Percentiles rank a stretch among this genome's conserved stretches.
These are phyloP conservation scores for Trichoderma virens DNA, from an alignment of 495 filamentous ascomycete species.

Conservation along the genomic window DNA sequence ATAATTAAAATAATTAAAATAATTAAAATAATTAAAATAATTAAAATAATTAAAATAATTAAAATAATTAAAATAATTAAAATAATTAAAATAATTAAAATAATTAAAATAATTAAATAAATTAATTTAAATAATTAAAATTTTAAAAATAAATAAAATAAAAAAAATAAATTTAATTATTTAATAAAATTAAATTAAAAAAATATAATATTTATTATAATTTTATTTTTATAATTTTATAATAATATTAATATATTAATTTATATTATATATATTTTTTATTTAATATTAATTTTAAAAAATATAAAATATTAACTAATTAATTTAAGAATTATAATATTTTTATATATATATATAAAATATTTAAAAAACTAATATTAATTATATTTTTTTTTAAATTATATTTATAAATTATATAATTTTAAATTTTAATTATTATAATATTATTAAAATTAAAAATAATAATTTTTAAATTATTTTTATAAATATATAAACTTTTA, in stretches of 20 bases:
- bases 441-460: neutral
- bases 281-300: neutral
- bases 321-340: too few species aligned
- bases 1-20: too few species aligned
- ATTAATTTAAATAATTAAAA: too few species aligned
- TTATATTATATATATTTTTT: slow-evolving; percentile 9
- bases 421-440: neutral
- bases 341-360: neutral
- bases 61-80: too few species aligned
- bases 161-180: too few species aligned
- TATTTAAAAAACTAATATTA: slow-evolving; percentile 8
- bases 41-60: too few species aligned
- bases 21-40: too few species aligned
- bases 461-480: neutral
- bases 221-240: slow-evolving; percentile 1
- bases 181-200: neutral
- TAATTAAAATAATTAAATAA: too few species aligned
- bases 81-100: too few species aligned
- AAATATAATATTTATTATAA: neutral
- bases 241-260: neutral
- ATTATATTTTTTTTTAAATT: neutral
- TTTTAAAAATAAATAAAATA: too few species aligned
- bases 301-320: slow-evolving; percentile 7
- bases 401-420: slow-evolving; percentile 2
- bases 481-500: neutral